phyloP scores from a whole-genome alignment of 2,329 filamentous ascomycete genomes.

The Diatrype stigma region DNA sequence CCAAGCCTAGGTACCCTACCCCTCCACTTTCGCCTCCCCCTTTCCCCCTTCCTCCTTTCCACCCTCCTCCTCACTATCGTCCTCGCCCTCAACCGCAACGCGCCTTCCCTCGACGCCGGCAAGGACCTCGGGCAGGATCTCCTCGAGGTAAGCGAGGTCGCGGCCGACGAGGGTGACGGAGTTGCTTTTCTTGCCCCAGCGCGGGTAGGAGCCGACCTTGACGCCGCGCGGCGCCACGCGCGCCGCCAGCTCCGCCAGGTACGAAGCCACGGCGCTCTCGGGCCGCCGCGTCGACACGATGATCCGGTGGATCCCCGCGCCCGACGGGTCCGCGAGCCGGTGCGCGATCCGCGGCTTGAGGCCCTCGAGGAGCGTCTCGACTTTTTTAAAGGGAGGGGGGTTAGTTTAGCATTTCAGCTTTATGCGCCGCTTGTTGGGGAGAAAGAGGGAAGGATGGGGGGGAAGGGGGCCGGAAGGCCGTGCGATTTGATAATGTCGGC shows the following conservation, averaged over 20 bases:
- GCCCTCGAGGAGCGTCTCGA: constrained; percentile 72
- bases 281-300: constrained; percentile 82
- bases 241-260: constrained; percentile 73
- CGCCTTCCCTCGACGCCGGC: constrained; percentile 69
- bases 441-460: too few species aligned
- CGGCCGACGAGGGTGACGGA: constrained; percentile 84
- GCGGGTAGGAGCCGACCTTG: constrained; percentile 93
- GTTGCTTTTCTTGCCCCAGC: constrained; percentile 84
- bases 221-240: constrained; percentile 71
- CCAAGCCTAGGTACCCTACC: too few species aligned
- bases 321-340: constrained; percentile 73
- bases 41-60: not conserved
- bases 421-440: too few species aligned
- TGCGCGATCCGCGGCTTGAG: constrained; percentile 67
- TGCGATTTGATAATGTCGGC: too few species aligned
- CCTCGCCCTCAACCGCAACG: constrained; percentile 67
- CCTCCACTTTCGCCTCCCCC: not conserved
- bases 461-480: constrained; percentile 2
- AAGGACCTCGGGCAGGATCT: constrained; percentile 72
- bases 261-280: constrained; percentile 81
- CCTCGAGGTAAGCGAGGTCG: constrained; percentile 73
- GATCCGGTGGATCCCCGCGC: constrained; percentile 73
- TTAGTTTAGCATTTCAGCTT: too few species aligned
- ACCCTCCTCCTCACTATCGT: constrained; percentile 41
- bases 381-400: constrained; percentile 25